A percentile compares a stretch with the other conserved stretches of the same genome.
Conservation (phyloP, 208 protist genomes). For the Trypanosomatidae sp. region DNA sequence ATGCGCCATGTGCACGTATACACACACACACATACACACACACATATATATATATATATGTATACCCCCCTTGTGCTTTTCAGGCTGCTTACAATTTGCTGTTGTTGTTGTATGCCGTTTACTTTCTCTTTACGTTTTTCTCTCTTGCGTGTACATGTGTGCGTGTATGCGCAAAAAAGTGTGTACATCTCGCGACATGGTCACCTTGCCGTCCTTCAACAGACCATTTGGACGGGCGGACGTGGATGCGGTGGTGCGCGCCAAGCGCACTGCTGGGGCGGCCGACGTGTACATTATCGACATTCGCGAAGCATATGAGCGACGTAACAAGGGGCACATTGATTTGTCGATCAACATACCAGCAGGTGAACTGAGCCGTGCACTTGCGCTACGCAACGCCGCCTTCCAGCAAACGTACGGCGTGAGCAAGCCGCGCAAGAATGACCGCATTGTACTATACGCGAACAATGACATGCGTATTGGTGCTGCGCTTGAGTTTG, state of each 20-base stretch:
- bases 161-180: no score
- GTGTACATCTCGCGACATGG: no score
- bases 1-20: no score
- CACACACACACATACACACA: no score
- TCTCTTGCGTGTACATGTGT: no score
- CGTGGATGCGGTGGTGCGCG: constrained; percentile 39
- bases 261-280: constrained; percentile 15
- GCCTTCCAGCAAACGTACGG: constrained; percentile 41
- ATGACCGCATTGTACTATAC: constrained; percentile 37
- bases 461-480: constrained; percentile 13
- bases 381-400: constrained; percentile 22
- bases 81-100: no score
- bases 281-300: constrained; percentile 38
- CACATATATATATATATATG: no score
- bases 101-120: no score
- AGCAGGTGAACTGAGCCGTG: constrained; percentile 20
- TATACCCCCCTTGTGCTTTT: no score
- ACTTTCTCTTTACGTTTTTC: no score
- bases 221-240: constrained; percentile 12
- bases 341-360: constrained; percentile 37
- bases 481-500: background rate
- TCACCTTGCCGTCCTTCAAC: no score
- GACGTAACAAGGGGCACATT: constrained; percentile 19
- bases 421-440: constrained; percentile 25
- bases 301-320: constrained; percentile 41